These are phyloP conservation scores for Lunasporangiospora selenospora DNA, from an alignment of 192 early-diverging fungal species.

Conservation along the genomic window DNA sequence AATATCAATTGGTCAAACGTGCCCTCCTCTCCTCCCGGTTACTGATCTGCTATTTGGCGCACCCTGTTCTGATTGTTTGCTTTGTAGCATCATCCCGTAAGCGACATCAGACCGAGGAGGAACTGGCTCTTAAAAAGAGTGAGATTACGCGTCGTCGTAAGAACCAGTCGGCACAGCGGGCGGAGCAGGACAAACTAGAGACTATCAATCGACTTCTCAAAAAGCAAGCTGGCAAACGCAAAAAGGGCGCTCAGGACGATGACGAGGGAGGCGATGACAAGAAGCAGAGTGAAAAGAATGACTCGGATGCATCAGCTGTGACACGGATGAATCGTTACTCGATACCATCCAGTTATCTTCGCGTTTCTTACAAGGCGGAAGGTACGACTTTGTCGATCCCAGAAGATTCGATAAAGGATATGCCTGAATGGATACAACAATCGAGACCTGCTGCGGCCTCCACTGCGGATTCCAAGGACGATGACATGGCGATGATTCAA, in stretches of 20 bases:
- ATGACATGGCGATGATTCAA: not conserved
- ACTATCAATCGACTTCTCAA: constrained; percentile 84
- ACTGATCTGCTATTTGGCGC: no score
- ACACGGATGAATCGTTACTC: constrained; percentile 8
- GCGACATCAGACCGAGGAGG: constrained; percentile 70
- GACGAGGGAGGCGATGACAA: constrained; percentile 61
- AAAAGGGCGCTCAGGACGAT: constrained; percentile 64
- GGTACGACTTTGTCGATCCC: constrained; percentile 54
- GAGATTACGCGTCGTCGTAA: constrained; percentile 79
- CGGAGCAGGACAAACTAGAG: constrained; percentile 78
- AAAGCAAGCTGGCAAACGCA: constrained; percentile 78
- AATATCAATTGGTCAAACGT: not conserved
- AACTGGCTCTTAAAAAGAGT: constrained; percentile 70
- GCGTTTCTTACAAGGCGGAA: constrained; percentile 22
- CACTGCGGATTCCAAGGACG: not conserved
- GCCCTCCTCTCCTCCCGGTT: no score
- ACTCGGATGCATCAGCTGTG: not conserved
- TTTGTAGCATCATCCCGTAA: constrained; percentile 65
- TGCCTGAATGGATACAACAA: constrained; percentile 27
- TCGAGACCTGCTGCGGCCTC: constrained; percentile 1
- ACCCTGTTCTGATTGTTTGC: not conserved
- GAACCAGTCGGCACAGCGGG: constrained; percentile 78
- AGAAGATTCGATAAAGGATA: constrained; percentile 24
- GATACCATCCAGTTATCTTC: constrained; percentile 46
- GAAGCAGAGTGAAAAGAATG: constrained; percentile 15